Base-by-base conservation (phyloP, 2,329 filamentous ascomycete genomes). In the Salinomyces thailandicus region DNA sequence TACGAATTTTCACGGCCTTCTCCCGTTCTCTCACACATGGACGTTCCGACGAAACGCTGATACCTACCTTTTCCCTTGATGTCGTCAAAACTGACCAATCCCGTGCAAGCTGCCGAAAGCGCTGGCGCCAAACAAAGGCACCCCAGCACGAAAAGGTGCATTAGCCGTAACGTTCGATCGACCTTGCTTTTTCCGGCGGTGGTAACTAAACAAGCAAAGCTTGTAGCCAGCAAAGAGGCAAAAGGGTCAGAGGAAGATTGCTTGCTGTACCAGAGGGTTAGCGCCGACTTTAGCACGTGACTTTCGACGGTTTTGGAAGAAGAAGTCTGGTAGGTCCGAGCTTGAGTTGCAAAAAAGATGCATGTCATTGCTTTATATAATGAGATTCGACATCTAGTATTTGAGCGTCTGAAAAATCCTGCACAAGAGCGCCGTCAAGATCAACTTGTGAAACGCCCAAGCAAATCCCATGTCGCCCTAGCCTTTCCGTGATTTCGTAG, bases 11-110 rank as follows among this genome's bases (percentile, higher is more conserved):
- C n/a, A n/a, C n/a, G n/a, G n/a, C n/a, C 13, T 12, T 33, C 26
- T 9, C 19, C 14, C 15, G 11, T 15, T n/a, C n/a, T 24, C 20
- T 24, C 20, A n/a, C 20, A 24, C 20, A n/a, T 30, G n/a, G n/a
- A n/a, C n/a, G n/a, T n/a, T n/a, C n/a, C n/a, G n/a, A n/a, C n/a
- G n/a, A n/a, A n/a, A n/a, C n/a, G n/a, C n/a, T n/a, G n/a, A n/a
- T n/a, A n/a, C n/a, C n/a, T n/a, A n/a, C n/a, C n/a, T n/a, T n/a
- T n/a, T n/a, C n/a, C n/a, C 26, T 12, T 31, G 24, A 31, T 31
- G 37, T 39, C 32, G 37, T 36, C 18, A 16, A 9, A 17, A 19
- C 19, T 31, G 33, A 39, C 37, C 37, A 39, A 39, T 39, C 19
- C n/a, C 13, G 24, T 22, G 12, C 9, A 14, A 9, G 19, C 20